phyloP scores from a whole-genome alignment of 257 asterid species.

The Solanum infundibuliforme region DNA sequence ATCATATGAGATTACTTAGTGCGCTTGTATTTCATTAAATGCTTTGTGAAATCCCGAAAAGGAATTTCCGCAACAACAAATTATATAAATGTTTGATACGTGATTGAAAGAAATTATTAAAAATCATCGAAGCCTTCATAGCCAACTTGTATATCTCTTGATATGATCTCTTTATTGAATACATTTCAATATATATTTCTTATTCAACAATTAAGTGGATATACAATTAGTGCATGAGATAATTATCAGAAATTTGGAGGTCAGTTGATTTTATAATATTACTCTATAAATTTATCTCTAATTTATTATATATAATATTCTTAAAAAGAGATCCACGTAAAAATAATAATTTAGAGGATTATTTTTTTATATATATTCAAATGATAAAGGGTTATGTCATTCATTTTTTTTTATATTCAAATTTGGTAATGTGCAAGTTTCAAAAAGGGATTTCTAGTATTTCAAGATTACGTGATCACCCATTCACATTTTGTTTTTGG shows the following conservation, averaged over 20 bases:
- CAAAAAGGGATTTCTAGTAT: not conserved
- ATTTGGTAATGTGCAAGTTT: not conserved
- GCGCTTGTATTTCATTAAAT: not conserved
- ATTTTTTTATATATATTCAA: not conserved
- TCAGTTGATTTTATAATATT: too few species aligned
- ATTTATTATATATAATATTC: not conserved
- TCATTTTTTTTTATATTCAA: too few species aligned
- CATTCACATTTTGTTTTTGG: not conserved
- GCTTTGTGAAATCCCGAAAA: not conserved
- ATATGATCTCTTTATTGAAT: not conserved
- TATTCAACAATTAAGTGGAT: too few species aligned
- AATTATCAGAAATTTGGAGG: too few species aligned
- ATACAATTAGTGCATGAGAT: too few species aligned
- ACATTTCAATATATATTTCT: too few species aligned
- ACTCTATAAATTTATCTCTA: too few species aligned
- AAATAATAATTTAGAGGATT: not conserved
- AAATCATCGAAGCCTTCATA: not conserved
- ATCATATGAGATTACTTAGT: fast-evolving
- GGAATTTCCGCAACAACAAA: not conserved
- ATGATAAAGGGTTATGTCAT: not conserved
- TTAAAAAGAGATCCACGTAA: not conserved
- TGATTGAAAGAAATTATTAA: not conserved
- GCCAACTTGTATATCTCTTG: not conserved
- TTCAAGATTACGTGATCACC: not conserved
- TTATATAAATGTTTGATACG: not conserved